Evolutionary conservation across 768 basidiomycete species (phyloP), one percentile per base, ranked within the genome.

Genomic region (Cystobasidium tubakii): DNA sequence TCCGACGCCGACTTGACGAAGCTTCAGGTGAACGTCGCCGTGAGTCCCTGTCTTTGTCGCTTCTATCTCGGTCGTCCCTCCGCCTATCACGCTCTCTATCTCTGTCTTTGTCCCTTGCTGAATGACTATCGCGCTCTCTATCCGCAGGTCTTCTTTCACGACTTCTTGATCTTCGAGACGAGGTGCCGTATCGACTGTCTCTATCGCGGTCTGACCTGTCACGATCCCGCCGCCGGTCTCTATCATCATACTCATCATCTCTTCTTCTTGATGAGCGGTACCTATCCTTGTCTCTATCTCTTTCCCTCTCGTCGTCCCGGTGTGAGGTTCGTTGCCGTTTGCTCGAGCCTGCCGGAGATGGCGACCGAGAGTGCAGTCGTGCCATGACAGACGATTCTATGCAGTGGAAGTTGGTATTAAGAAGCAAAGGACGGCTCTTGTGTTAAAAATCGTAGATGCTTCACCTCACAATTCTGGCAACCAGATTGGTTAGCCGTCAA

Each of bases 31-130:
- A 57, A 73, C 75, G 21, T 36, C 27, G 55, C 23, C 60, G 9
- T 15, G 46, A 53, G 36, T 23, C 66, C 25, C 19, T 69, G 60
- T 72, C 53, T 21, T 39, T 44, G 19, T 66, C 71, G 23, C 29
- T 27, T 21, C 62, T 27, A 29, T 36, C 27, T 29, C 39, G 15
- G 29, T 50, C 54, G 27, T 72, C 70, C 25, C 70, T 62, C 55
- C 55, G 25, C 42, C 72, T 73, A 34, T 74, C 73, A 23, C 73
- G 21, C 27, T 73, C 73, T 63, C 75, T 55, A n/a, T 71, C 34
- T 25, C 64, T 62, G 64, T 70, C 50, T 29, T 73, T 67, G 46
- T 77, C 76, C 33, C 62, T 13, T 36, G 55, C 36, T 31, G 31
- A 19, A 29, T 69, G 31, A 25, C 43, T 21, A n/a, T 69, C 55